Conservation (phyloP, 1,139 yeast genomes). For the Taphrina populina region DNA sequence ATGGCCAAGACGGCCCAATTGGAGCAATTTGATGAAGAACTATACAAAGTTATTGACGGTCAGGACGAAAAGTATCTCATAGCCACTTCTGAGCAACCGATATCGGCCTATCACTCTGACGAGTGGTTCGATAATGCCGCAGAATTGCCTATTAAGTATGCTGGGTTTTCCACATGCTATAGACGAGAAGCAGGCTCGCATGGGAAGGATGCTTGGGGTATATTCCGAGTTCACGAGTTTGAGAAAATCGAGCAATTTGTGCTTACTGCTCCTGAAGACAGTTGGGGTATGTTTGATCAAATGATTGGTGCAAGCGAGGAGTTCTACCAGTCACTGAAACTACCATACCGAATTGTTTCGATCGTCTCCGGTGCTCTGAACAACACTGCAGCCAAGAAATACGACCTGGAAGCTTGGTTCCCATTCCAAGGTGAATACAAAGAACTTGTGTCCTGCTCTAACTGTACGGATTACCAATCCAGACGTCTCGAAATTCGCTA, state of each 20-base stretch:
- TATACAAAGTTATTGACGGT: constrained; percentile 95
- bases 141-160: constrained; percentile 87
- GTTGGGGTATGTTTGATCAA: constrained; percentile 94
- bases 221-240: constrained; percentile 96
- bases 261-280: constrained; percentile 93
- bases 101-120: constrained; percentile 93
- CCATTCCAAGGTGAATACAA: constrained; percentile 98
- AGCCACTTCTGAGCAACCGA: constrained; percentile 99
- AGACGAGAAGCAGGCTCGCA: constrained; percentile 99
- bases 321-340: constrained; percentile 84
- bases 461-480: constrained; percentile 98
- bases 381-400: constrained; percentile 98
- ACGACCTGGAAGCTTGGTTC: constrained; percentile 99
- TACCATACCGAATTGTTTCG: constrained; percentile 96
- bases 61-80: constrained; percentile 95
- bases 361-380: constrained; percentile 98
- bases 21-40: constrained; percentile 95
- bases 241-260: constrained; percentile 97
- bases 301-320: constrained; percentile 91
- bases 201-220: constrained; percentile 99
- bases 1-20: constrained; percentile 99
- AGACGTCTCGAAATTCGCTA: constrained; percentile 98
- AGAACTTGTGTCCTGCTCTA: constrained; percentile 96
- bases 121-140: constrained; percentile 99
- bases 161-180: constrained; percentile 97